Base-by-base conservation (phyloP, 1,139 yeast species). In the Chernovozyma sophiae-reginae region DNA sequence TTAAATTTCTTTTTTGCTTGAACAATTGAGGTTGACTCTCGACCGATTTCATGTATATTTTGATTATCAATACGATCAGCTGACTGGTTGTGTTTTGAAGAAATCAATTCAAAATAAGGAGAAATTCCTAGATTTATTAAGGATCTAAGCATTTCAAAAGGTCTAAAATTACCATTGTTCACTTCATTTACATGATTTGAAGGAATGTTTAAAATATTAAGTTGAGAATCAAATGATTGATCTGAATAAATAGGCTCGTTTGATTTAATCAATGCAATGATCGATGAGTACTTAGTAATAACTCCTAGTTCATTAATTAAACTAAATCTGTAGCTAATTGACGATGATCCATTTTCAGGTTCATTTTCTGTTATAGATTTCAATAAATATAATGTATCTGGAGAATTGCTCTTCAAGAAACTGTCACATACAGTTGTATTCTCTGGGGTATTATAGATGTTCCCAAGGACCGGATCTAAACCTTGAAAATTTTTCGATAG, bases 1-100 rank as follows among this genome's bases (percentile, higher is more conserved):
- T 75, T 74, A 40, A 89, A 72, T 51, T 81, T 85, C 53, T 77
- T 80, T 42, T 75, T 74, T 1, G 87, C 71, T 7, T 59, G 46
- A 3, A 61, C 55, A 4, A 78, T 56, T 1, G 74, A 60, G 15
- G 46, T 47, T 11, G 31, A 28, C 11, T 28, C 27, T 8, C 15
- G n/a, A 8, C n/a, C 27, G 6, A 12, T 5, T 6, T 25, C 27
- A 7, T 26, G 6, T 6, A 6, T 26, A 26, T 12, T 12, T 7
- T 10, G 8, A 20, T 20, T 20, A 10, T 20, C 10, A 10, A 20
- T 20, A 20, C 8, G 10, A 7, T 6, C 7, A 22, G 25, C 5
- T 10, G 22, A 12, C 6, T 26, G 29, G 12, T 13, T 26, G 12
- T 26, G 17, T 17, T 32, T 25, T 25, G 42, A 36, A 2, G 51